phyloP scores from a whole-genome alignment of 129 eudicot genomes.

The Lactuca sativa region DNA sequence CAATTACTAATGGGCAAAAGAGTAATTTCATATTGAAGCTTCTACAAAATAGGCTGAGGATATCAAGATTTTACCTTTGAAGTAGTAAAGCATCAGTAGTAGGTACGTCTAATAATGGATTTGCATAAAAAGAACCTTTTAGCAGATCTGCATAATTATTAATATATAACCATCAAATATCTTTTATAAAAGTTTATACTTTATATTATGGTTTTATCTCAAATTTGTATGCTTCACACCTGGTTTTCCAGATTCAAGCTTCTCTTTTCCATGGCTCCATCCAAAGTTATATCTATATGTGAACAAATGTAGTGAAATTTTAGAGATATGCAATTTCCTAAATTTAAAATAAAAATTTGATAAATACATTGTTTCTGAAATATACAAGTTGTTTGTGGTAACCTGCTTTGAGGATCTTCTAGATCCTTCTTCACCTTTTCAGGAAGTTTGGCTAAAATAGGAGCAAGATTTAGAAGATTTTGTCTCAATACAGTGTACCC shows the following conservation, averaged over 20 bases:
- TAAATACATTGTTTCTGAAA: not conserved
- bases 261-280: conserved; percentile 99
- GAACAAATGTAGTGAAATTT: conserved; percentile 8
- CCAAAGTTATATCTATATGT: conserved; percentile 85
- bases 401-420: conserved; percentile 93
- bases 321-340: not conserved
- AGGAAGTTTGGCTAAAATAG: conserved; percentile 83
- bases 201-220: not conserved
- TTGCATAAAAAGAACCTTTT: conserved; percentile 97
- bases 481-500: conserved; percentile 66
- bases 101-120: conserved; percentile 79
- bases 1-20: conserved; percentile 7
- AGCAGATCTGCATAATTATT: conserved; percentile 52
- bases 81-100: conserved; percentile 57
- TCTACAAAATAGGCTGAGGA: not conserved
- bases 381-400: not conserved
- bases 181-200: not conserved
- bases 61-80: conserved; percentile 45
- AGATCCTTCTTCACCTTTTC: conserved; percentile 70
- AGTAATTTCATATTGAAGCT: not conserved
- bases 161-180: conserved; percentile 17
- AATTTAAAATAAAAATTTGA: not conserved
- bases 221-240: conserved; percentile 29
- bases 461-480: conserved; percentile 76
- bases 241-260: conserved; percentile 92